These are phyloP conservation scores for Aaosphaeria arxii DNA, from an alignment of 2,329 filamentous ascomycete species.

Conservation along the genomic window DNA sequence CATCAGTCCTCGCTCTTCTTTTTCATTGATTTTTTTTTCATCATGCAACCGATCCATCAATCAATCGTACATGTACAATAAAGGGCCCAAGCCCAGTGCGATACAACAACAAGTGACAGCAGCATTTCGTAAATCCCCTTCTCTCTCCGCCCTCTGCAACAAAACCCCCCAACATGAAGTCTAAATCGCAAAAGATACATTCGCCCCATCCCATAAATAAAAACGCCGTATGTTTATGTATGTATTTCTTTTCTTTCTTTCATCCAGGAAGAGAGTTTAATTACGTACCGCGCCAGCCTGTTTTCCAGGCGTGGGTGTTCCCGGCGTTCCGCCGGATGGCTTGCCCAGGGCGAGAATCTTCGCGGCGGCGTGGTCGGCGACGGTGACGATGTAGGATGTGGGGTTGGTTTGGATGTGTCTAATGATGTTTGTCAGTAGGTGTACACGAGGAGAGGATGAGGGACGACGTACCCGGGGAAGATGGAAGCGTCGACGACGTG, in stretches of 20 bases:
- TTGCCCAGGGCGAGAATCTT: conserved; percentile 32
- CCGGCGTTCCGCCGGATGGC: neutral
- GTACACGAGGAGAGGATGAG: neutral
- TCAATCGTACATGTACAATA: neutral
- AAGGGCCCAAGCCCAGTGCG: conserved; percentile 1
- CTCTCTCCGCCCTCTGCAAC: too few species aligned
- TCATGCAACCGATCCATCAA: neutral
- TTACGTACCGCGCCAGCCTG: conserved; percentile 11
- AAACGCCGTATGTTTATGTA: neutral
- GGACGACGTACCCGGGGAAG: conserved; percentile 39
- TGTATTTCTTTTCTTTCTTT: neutral
- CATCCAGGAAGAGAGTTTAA: conserved; percentile 1
- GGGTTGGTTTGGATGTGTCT: conserved; percentile 38
- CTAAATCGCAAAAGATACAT: too few species aligned
- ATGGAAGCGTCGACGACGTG: conserved; percentile 48
- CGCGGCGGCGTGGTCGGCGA: conserved; percentile 37
- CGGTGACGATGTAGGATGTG: conserved; percentile 34
- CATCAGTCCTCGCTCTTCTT: conserved; percentile 2
- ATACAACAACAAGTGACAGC: neutral
- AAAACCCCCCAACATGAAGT: neutral
- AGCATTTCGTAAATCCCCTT: too few species aligned
- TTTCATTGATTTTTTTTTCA: too few species aligned
- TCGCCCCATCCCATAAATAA: too few species aligned
- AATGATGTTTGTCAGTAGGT: conserved; percentile 8
- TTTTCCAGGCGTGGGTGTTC: conserved; percentile 1